phyloP scores from a whole-genome alignment of 805 yeast species.

The Kluyveromyces dobzhanskii region DNA sequence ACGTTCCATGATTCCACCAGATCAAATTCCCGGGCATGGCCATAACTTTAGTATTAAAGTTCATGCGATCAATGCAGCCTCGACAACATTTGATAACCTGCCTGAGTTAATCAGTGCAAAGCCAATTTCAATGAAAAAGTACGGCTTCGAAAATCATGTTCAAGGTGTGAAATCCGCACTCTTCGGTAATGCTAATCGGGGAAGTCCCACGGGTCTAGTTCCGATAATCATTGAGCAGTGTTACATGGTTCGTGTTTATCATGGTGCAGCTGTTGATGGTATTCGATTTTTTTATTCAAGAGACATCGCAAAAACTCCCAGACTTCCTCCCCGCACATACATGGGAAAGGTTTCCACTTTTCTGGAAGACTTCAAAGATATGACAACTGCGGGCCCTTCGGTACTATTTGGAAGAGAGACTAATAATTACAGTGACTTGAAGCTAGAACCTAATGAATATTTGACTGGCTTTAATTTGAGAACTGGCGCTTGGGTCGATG shows the following conservation, averaged over 20 bases:
- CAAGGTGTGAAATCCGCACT: slow-evolving; percentile 24
- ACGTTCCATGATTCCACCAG: slow-evolving; percentile 26
- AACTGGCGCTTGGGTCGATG: slow-evolving; percentile 88
- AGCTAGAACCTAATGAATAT: slow-evolving; percentile 47
- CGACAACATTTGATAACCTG: slow-evolving; percentile 44
- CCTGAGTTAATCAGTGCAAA: slow-evolving; percentile 15
- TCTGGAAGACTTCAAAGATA: slow-evolving; percentile 14
- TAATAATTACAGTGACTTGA: slow-evolving; percentile 45
- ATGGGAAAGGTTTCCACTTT: slow-evolving; percentile 23
- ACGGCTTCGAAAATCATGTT: slow-evolving; percentile 17
- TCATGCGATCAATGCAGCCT: slow-evolving; percentile 54
- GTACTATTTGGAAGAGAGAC: slow-evolving; percentile 46
- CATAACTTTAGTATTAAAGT: slow-evolving; percentile 38
- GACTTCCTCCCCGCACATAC: slow-evolving; percentile 41
- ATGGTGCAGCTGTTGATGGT: slow-evolving; percentile 81
- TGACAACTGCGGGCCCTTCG: slow-evolving; percentile 11
- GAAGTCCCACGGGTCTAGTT: slow-evolving; percentile 23
- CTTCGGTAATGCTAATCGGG: slow-evolving; percentile 21
- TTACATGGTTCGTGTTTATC: slow-evolving; percentile 51
- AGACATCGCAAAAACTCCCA: slow-evolving; percentile 29
- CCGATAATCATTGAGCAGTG: slow-evolving; percentile 28
- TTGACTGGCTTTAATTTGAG: slow-evolving; percentile 56
- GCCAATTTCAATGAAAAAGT: slow-evolving; percentile 20
- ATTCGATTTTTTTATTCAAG: slow-evolving; percentile 41
- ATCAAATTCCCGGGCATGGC: slow-evolving; percentile 23